Evolutionary conservation across 2,329 filamentous ascomycete genomes (phyloP).

Genomic region (Alternaria sp.): DNA sequence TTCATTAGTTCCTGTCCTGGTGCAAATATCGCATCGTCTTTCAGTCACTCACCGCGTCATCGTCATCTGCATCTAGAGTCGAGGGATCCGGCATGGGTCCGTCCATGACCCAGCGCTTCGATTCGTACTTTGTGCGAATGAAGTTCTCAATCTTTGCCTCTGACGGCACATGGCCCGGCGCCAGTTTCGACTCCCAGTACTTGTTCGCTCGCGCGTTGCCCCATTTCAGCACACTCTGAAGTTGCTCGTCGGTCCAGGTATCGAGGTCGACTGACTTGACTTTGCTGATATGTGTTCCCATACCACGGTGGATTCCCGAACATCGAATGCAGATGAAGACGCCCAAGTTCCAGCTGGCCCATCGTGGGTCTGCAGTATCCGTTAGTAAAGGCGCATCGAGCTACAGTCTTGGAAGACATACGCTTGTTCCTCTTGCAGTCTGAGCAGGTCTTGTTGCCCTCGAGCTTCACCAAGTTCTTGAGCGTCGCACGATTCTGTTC

Average conservation of each 20-base stretch:
- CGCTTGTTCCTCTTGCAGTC: constrained; percentile 99
- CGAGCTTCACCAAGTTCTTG: constrained; percentile 92
- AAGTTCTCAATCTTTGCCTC: constrained; percentile 99
- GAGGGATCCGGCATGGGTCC: constrained; percentile 93
- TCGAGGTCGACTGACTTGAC: constrained; percentile 99
- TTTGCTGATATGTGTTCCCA: constrained; percentile 97
- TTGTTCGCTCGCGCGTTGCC: constrained; percentile 97
- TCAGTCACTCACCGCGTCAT: constrained; percentile 72
- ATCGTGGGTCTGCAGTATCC: constrained; percentile 80
- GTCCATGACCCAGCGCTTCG: constrained; percentile 99
- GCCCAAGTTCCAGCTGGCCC: constrained; percentile 98
- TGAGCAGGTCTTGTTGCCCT: constrained; percentile 94
- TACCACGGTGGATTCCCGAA: constrained; percentile 96
- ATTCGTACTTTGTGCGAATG: constrained; percentile 98
- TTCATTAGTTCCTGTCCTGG: constrained; percentile 21
- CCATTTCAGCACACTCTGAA: constrained; percentile 93
- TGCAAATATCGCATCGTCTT: constrained; percentile 30
- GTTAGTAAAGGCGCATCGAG: constrained; percentile 39
- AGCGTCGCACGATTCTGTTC: constrained; percentile 94
- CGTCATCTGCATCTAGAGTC: constrained; percentile 80
- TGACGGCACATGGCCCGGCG: constrained; percentile 87
- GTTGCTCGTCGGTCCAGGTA: constrained; percentile 97
- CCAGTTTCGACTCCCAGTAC: constrained; percentile 96
- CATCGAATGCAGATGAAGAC: constrained; percentile 98
- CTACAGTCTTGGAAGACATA: constrained; percentile 54